Evolutionary conservation across 169 alveolate genomes (phyloP).

Genomic region (Eimeria zaria): DNA sequence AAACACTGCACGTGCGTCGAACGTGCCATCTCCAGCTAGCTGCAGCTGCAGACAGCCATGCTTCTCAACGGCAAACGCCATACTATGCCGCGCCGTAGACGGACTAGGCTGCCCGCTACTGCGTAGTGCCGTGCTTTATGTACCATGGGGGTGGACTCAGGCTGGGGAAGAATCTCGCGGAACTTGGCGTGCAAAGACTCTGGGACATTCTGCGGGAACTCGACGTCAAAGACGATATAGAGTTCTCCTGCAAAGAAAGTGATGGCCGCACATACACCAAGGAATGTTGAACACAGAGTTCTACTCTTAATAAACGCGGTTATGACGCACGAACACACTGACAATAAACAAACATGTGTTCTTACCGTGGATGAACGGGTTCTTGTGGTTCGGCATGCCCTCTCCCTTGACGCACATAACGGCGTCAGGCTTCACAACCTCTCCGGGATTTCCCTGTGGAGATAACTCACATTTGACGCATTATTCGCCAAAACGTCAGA

Average conservation of each 20-base stretch:
- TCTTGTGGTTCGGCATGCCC: constrained; percentile 98
- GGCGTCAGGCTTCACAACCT: constrained; percentile 95
- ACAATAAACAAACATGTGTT: background rate
- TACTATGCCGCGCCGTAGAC: background rate
- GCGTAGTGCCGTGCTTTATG: background rate
- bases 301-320: background rate
- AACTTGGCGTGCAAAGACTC: constrained; percentile 76
- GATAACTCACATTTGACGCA: background rate
- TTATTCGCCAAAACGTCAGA: background rate
- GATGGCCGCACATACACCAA: background rate
- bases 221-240: constrained; percentile 96
- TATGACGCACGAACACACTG: background rate
- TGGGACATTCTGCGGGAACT: constrained; percentile 95
- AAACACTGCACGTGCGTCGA: background rate
- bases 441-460: constrained; percentile 91
- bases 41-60: background rate
- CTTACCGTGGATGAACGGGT: constrained; percentile 96
- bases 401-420: constrained; percentile 95
- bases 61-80: background rate
- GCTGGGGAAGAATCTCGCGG: constrained; percentile 83
- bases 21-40: background rate
- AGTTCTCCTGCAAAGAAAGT: constrained; percentile 88
- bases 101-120: background rate
- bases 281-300: background rate
- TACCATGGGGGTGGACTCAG: constrained; percentile 71